A percentile compares a stretch with the other conserved stretches of the same genome.
Evolutionary conservation across 129 eudicot genomes (phyloP).

Genomic region (Pittosporum tobira): DNA sequence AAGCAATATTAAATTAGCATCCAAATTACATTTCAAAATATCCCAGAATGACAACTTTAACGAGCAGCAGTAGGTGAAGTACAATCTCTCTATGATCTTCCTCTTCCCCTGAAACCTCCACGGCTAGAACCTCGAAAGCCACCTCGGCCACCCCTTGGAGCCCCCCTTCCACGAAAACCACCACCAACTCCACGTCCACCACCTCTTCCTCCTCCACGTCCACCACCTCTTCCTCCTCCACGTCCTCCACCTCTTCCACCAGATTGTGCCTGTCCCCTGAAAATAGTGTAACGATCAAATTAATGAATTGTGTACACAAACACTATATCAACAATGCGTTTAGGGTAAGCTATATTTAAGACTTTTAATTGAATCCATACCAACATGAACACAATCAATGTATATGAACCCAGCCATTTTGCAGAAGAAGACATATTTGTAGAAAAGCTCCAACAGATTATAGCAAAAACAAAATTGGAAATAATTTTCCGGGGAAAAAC

Average conservation of each 20-base stretch:
- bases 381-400: neutral
- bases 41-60: neutral
- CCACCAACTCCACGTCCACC: slow-evolving; percentile 41
- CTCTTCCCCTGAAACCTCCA: slow-evolving; percentile 24
- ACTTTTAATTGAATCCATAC: neutral
- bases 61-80: neutral
- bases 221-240: slow-evolving; percentile 42
- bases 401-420: neutral
- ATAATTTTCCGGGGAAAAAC: too few species aligned
- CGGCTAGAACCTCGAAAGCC: slow-evolving; percentile 13
- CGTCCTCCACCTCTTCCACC: slow-evolving; percentile 51
- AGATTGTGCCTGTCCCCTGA: slow-evolving; percentile 45
- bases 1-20: slow-evolving; percentile 4
- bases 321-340: neutral
- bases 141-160: slow-evolving; percentile 23
- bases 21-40: neutral
- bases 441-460: too few species aligned
- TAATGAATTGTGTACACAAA: neutral
- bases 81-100: slow-evolving; percentile 10
- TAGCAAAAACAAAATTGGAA: too few species aligned
- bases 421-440: neutral
- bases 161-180: slow-evolving; percentile 24
- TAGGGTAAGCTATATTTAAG: too few species aligned
- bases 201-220: slow-evolving; percentile 46
- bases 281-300: too few species aligned